Conservation (phyloP, 208 protist genomes). For the Porcisia hertigi region DNA sequence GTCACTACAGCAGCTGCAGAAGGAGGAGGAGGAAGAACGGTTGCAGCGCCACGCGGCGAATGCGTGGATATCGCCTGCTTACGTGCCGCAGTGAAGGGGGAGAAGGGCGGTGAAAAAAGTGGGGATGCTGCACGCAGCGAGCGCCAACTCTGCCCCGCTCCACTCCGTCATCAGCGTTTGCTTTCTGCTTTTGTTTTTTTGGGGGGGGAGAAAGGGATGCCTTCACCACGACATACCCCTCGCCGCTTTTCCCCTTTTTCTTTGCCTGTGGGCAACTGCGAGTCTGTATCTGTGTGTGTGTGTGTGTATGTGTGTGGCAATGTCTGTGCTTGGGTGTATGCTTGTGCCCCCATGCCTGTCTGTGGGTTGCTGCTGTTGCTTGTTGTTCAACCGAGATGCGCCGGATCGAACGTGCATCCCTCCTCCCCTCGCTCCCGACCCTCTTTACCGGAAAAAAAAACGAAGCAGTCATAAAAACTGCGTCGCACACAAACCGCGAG, state of each 20-base stretch:
- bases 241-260: no score
- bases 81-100: not conserved
- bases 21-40: conserved; percentile 19
- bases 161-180: not conserved
- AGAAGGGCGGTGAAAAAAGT: not conserved
- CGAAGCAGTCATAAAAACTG: no score
- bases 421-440: no score
- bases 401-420: no score
- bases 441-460: no score
- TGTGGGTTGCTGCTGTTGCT: no score
- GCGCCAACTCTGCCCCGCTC: not conserved
- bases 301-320: not conserved
- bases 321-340: no score
- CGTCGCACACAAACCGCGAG: no score
- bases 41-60: conserved; percentile 8
- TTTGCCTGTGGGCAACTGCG: not conserved
- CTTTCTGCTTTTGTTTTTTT: not conserved
- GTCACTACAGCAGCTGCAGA: conserved; percentile 19
- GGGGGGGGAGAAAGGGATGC: no score
- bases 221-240: no score
- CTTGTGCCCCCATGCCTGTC: no score
- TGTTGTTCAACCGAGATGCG: no score
- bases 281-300: conserved; percentile 1
- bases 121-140: not conserved
- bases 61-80: conserved; percentile 29